Evolutionary conservation across 345 rosid species (phyloP).

Genomic region (Linum tenue): DNA sequence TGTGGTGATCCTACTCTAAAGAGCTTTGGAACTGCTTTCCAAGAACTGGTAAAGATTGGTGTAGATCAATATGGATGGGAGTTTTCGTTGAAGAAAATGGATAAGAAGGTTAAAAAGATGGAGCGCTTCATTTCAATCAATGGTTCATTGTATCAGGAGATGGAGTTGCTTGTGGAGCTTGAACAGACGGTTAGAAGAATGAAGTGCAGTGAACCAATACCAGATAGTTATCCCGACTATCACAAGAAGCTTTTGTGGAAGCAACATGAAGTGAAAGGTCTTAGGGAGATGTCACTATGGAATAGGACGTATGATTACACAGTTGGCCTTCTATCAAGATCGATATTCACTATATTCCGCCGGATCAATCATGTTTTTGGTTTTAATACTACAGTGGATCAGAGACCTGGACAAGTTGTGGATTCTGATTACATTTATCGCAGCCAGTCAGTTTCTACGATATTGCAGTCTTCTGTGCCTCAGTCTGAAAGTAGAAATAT

Average conservation of each 20-base stretch:
- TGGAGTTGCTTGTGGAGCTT: conserved; percentile 70
- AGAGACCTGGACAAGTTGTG: conserved; percentile 31
- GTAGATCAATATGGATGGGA: conserved; percentile 72
- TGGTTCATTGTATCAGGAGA: conserved; percentile 75
- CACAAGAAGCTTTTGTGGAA: conserved; percentile 77
- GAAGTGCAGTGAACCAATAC: conserved; percentile 45
- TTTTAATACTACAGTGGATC: conserved; percentile 30
- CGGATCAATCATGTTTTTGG: conserved; percentile 69
- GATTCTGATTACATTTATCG: conserved; percentile 47
- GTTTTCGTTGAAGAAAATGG: conserved; percentile 73
- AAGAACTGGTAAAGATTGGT: conserved; percentile 44
- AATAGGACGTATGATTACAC: conserved; percentile 70
- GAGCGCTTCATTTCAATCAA: conserved; percentile 64
- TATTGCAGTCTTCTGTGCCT: conserved; percentile 45
- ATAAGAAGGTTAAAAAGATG: conserved; percentile 73
- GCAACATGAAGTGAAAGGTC: conserved; percentile 68
- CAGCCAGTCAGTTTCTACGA: conserved; percentile 60
- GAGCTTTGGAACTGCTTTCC: conserved; percentile 48
- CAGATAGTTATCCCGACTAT: conserved; percentile 49
- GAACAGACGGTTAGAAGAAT: conserved; percentile 72
- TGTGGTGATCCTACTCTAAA: conserved; percentile 60
- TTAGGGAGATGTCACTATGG: conserved; percentile 78
- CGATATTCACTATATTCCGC: conserved; percentile 60
- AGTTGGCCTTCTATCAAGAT: conserved; percentile 59
- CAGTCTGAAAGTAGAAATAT: conserved; percentile 37